A percentile compares a stretch with the other conserved stretches of the same genome.
These are phyloP conservation scores for Senecio squalidus DNA, from an alignment of 140 eudicot genomes.

Conservation along the genomic window DNA sequence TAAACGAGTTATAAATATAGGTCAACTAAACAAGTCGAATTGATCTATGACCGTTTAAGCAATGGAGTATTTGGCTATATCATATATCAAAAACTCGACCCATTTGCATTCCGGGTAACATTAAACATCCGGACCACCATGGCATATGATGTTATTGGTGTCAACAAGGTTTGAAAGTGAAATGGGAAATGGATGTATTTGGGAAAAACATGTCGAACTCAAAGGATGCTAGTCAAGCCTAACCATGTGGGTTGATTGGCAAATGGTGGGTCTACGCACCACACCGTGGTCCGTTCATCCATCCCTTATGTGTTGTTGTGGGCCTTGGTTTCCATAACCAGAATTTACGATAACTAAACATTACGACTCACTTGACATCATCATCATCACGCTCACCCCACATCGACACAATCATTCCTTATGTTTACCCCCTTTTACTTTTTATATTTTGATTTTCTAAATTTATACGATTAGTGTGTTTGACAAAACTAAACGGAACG, in stretches of 20 bases:
- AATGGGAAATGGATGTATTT: slow-evolving; percentile 3
- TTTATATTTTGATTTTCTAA: not conserved
- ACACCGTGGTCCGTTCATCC: slow-evolving; percentile 24
- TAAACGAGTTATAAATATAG: too few relatives aligned
- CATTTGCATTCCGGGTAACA: too few relatives aligned
- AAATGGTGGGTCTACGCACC: slow-evolving; percentile 26
- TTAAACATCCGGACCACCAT: too few relatives aligned
- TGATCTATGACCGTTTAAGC: too few relatives aligned
- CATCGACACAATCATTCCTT: slow-evolving; percentile 15
- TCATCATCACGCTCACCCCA: slow-evolving; percentile 2
- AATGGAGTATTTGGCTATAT: too few relatives aligned
- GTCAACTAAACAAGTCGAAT: too few relatives aligned
- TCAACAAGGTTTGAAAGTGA: slow-evolving; percentile 20
- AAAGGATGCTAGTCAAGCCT: slow-evolving; percentile 8
- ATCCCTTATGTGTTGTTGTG: slow-evolving; percentile 23
- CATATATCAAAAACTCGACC: too few relatives aligned
- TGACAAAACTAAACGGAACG: too few relatives aligned
- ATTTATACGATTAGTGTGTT: too few relatives aligned
- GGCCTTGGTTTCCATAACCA: slow-evolving; percentile 14
- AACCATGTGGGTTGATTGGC: slow-evolving; percentile 27
- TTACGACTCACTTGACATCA: slow-evolving; percentile 7
- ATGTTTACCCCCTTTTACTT: not conserved
- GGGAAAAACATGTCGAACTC: not conserved
- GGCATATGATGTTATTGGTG: too few relatives aligned
- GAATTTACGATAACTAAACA: slow-evolving; percentile 11